A percentile compares a stretch with the other conserved stretches of the same genome.
phyloP scores from a whole-genome alignment of 208 protist genomes.

The Wallacemonas collosoma region DNA sequence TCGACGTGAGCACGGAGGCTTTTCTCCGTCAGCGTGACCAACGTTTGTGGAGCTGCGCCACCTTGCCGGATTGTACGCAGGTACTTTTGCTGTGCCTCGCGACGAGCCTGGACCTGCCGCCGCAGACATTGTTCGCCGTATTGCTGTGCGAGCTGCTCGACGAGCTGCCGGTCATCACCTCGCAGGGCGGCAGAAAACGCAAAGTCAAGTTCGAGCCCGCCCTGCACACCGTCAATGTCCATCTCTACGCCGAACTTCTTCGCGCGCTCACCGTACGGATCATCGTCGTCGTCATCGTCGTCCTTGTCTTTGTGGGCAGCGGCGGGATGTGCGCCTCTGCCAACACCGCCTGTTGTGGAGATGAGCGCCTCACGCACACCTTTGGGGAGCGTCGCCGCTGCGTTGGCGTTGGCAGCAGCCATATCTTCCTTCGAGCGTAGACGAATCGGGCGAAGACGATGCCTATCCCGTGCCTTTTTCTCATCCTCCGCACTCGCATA shows the following conservation, averaged over 20 bases:
- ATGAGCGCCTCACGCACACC: constrained; percentile 12
- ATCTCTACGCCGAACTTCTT: constrained; percentile 16
- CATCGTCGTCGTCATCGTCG: constrained; percentile 2
- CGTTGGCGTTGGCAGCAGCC: neutral
- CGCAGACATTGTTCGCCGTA: constrained; percentile 31
- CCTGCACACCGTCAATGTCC: constrained; percentile 9
- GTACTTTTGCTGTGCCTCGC: constrained; percentile 9
- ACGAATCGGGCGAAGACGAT: neutral
- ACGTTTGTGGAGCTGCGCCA: neutral
- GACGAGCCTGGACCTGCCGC: neutral
- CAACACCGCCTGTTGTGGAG: constrained; percentile 7
- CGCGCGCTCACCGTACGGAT: constrained; percentile 2
- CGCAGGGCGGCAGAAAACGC: constrained; percentile 42
- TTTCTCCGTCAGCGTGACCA: constrained; percentile 4
- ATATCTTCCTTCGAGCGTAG: constrained; percentile 5
- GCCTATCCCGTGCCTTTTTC: neutral
- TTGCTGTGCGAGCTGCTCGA: constrained; percentile 55
- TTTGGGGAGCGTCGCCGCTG: neutral
- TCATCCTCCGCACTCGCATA: constrained; percentile 6
- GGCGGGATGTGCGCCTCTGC: neutral
- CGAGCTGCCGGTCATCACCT: constrained; percentile 44
- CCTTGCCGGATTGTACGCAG: neutral
- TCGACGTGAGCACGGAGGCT: neutral
- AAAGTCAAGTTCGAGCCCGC: constrained; percentile 19
- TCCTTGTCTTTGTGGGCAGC: neutral